phyloP scores from a whole-genome alignment of 257 asterid species.

The Solanum sparsipilum region DNA sequence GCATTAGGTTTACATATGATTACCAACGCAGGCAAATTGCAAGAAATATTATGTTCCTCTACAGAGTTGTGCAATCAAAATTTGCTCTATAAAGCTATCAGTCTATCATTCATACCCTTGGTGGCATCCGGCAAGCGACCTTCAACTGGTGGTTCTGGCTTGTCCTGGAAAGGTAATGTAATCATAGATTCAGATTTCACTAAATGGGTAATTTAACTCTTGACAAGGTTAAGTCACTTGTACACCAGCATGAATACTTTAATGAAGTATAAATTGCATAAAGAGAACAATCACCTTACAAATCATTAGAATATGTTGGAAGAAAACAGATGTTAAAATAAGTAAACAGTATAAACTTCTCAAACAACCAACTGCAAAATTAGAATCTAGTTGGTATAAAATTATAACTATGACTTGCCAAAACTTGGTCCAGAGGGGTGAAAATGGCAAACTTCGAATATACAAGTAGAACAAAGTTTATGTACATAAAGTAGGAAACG shows the following conservation, averaged over 20 bases:
- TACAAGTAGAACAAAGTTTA: neutral
- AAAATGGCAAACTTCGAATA: neutral
- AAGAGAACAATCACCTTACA: neutral
- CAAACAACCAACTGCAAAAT: neutral
- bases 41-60: neutral
- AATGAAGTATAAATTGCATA: neutral
- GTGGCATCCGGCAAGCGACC: slow-evolving; percentile 94
- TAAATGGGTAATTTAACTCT: neutral
- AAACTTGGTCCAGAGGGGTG: too few species aligned
- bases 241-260: neutral
- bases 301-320: neutral
- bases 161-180: slow-evolving; percentile 37
- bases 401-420: neutral
- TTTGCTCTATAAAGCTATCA: neutral
- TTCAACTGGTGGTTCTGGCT: slow-evolving; percentile 56
- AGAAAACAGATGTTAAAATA: neutral
- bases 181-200: neutral
- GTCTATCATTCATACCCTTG: slow-evolving; percentile 41
- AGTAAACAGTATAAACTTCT: neutral
- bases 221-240: neutral
- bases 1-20: neutral
- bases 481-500: neutral
- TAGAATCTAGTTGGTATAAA: neutral
- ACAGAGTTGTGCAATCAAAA: neutral
- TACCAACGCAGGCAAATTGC: neutral